A percentile compares a stretch with the other conserved stretches of the same genome.
Conservation (phyloP, 208 protist species). For the Acanthamoeba triangularis region DNA sequence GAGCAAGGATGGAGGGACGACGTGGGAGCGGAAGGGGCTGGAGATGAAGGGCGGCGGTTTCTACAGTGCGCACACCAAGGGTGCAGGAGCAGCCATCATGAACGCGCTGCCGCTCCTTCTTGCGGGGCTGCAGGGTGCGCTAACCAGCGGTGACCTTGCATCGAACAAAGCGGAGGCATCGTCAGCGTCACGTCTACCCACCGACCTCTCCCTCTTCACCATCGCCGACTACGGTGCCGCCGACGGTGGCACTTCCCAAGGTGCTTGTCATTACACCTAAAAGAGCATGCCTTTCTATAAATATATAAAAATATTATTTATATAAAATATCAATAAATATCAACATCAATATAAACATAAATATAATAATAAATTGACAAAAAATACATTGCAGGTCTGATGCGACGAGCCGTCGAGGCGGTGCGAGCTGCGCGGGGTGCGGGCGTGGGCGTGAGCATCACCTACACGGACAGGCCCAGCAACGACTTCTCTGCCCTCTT, state of each 20-base stretch:
- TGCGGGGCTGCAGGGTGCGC: background rate
- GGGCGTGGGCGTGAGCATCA: slow-evolving; percentile 20
- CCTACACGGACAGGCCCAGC: slow-evolving; percentile 46
- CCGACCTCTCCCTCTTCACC: background rate
- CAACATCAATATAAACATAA: background rate
- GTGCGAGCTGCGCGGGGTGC: background rate
- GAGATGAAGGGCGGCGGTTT: slow-evolving; percentile 37
- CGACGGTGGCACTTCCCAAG: slow-evolving; percentile 32
- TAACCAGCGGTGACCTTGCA: background rate
- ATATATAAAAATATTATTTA: background rate
- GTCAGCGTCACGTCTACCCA: background rate
- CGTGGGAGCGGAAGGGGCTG: slow-evolving; percentile 4
- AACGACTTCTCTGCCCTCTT: slow-evolving; percentile 54
- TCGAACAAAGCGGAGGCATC: too few relatives aligned
- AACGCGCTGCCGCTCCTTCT: background rate
- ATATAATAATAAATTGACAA: background rate
- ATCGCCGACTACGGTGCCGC: slow-evolving; percentile 39
- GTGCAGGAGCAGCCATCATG: background rate
- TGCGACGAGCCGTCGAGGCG: background rate
- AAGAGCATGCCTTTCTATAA: too few relatives aligned
- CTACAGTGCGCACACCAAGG: slow-evolving; percentile 48
- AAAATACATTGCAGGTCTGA: background rate
- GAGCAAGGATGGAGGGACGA: too few relatives aligned
- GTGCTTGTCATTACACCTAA: background rate
- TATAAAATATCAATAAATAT: background rate